These are phyloP conservation scores for Benincasa hispida DNA, from an alignment of 306 rosid species.

Conservation along the genomic window DNA sequence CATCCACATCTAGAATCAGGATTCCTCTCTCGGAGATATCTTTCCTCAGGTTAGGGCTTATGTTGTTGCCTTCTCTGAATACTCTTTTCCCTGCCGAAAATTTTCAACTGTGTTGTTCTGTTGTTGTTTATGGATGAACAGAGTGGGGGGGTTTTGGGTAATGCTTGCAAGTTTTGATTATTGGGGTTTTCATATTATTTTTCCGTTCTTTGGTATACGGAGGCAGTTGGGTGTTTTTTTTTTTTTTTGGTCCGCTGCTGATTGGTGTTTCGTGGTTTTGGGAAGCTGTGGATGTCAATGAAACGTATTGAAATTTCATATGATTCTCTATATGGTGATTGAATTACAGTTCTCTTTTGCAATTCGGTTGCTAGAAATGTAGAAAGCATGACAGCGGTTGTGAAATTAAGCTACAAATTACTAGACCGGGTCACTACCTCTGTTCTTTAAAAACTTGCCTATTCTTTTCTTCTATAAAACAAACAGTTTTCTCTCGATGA, in stretches of 20 bases:
- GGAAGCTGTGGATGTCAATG: not conserved
- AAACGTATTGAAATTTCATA: not conserved
- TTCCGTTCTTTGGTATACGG: not conserved
- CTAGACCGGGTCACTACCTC: not conserved
- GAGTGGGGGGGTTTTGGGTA: not conserved
- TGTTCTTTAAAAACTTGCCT: not conserved
- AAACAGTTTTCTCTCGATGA: too few relatives aligned
- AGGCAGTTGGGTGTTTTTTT: not conserved
- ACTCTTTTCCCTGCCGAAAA: not conserved
- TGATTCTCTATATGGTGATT: not conserved
- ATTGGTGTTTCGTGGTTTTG: not conserved
- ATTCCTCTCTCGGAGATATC: conserved; percentile 23
- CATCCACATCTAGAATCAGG: conserved; percentile 38
- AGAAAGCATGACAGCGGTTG: not conserved
- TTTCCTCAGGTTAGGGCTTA: conserved; percentile 28
- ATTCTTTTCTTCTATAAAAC: not conserved
- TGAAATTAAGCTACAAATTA: not conserved
- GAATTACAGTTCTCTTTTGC: not conserved
- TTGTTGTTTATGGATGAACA: not conserved
- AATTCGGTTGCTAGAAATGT: not conserved
- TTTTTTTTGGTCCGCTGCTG: not conserved
- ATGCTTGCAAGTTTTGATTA: not conserved
- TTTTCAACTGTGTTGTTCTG: not conserved
- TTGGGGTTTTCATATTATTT: not conserved
- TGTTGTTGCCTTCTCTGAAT: not conserved